Evolutionary conservation across 768 basidiomycete genomes (phyloP).

Genomic region (Tulasnella sp.): DNA sequence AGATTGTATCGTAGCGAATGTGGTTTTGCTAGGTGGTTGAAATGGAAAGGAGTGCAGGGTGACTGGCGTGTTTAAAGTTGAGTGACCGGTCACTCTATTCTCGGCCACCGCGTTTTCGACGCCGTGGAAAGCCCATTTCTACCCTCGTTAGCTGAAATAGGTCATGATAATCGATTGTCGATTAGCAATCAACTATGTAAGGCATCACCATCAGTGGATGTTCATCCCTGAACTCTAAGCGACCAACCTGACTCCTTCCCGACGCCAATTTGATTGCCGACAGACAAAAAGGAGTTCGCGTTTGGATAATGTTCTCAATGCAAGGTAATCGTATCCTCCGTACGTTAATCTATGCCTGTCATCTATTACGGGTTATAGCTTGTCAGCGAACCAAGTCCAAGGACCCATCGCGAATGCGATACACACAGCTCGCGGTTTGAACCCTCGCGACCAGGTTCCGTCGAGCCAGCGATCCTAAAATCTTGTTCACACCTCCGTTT

Average conservation of each 20-base stretch:
- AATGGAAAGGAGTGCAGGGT: not conserved
- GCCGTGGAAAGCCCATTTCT: not conserved
- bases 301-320: conserved; percentile 88
- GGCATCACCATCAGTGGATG: too few species aligned
- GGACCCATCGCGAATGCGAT: not conserved
- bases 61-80: not conserved
- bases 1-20: not conserved
- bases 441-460: conserved; percentile 84
- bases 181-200: too few species aligned
- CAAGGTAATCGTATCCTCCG: conserved; percentile 96
- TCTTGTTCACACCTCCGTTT: conserved; percentile 90
- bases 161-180: too few species aligned
- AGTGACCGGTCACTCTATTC: not conserved
- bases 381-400: not conserved
- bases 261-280: conserved; percentile 97
- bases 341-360: conserved; percentile 97
- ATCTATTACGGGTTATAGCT: conserved; percentile 47
- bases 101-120: not conserved
- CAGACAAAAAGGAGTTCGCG: conserved; percentile 81
- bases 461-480: conserved; percentile 85
- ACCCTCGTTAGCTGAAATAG: too few species aligned
- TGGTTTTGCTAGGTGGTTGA: not conserved
- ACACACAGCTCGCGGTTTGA: conserved; percentile 86
- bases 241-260: conserved; percentile 88
- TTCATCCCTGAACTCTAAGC: conserved; percentile 27